phyloP scores from a whole-genome alignment of 495 filamentous ascomycete species.

The Rostrohypoxylon terebratum region DNA sequence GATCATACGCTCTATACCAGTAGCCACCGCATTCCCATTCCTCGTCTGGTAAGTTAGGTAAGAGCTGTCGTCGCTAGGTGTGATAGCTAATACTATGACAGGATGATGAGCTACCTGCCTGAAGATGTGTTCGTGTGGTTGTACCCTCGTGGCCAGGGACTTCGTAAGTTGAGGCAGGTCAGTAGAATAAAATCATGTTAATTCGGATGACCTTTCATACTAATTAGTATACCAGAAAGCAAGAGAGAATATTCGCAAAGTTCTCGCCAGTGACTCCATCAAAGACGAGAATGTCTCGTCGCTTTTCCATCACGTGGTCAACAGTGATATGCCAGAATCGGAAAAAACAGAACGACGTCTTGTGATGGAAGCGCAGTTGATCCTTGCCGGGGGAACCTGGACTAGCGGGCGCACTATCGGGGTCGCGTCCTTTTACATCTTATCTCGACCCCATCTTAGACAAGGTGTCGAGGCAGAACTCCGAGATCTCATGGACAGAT shows the following conservation, averaged over 20 bases:
- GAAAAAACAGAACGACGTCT: background rate
- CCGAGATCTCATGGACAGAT: constrained; percentile 10
- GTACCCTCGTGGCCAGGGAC: constrained; percentile 4
- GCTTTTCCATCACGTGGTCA: constrained; percentile 7
- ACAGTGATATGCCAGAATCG: constrained; percentile 11
- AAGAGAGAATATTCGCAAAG: constrained; percentile 9
- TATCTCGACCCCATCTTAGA: background rate
- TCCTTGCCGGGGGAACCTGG: constrained; percentile 11
- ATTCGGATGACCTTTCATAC: background rate
- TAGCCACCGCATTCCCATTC: constrained; percentile 5
- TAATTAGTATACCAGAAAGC: background rate
- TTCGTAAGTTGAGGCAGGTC: constrained; percentile 3
- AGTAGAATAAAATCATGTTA: background rate
- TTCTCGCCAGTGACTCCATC: background rate
- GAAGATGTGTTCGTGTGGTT: constrained; percentile 3
- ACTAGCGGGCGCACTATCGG: constrained; percentile 3
- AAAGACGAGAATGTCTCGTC: constrained; percentile 15
- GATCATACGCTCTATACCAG: constrained; percentile 9
- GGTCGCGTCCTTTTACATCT: constrained; percentile 2
- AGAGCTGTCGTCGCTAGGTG: background rate
- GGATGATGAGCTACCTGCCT: constrained; percentile 8
- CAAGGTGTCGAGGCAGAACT: constrained; percentile 1
- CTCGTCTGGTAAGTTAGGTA: background rate
- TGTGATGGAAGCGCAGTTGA: constrained; percentile 13
- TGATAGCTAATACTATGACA: background rate